Conservation (phyloP, 306 rosid species). For the Pyrus pyrifolia region DNA sequence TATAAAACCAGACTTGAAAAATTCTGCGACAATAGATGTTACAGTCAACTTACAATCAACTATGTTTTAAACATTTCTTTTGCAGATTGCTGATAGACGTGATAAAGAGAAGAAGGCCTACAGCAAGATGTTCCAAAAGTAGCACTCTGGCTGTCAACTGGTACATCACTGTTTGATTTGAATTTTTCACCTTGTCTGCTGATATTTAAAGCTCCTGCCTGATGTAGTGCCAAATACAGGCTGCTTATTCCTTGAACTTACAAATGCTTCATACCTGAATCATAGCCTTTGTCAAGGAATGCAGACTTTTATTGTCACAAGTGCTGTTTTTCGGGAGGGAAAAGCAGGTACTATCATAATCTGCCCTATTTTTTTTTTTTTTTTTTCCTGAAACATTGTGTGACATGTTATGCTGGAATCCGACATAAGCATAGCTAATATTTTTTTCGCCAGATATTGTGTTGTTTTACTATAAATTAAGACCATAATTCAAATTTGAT, state of each 20-base stretch:
- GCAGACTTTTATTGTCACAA: not conserved
- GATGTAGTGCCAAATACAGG: not conserved
- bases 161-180: constrained; percentile 10
- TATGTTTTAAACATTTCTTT: not conserved
- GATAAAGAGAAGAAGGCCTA: constrained; percentile 70
- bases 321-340: constrained; percentile 12
- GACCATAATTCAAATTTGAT: too few relatives aligned
- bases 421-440: too few relatives aligned
- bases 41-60: not conserved
- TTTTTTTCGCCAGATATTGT: too few relatives aligned
- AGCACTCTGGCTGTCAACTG: constrained; percentile 24
- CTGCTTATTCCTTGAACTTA: not conserved
- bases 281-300: constrained; percentile 5
- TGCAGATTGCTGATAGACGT: constrained; percentile 67
- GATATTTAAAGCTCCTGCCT: not conserved
- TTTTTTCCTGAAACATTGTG: not conserved
- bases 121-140: constrained; percentile 68
- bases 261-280: not conserved
- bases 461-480: too few relatives aligned
- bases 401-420: not conserved
- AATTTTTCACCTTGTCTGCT: not conserved
- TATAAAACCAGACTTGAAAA: not conserved
- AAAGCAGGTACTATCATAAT: constrained; percentile 1
- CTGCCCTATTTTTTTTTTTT: not conserved
- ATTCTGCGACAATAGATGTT: not conserved